These are phyloP conservation scores for Tolypocladium pustulatum DNA, from an alignment of 2,329 filamentous ascomycete genomes.

Conservation along the genomic window DNA sequence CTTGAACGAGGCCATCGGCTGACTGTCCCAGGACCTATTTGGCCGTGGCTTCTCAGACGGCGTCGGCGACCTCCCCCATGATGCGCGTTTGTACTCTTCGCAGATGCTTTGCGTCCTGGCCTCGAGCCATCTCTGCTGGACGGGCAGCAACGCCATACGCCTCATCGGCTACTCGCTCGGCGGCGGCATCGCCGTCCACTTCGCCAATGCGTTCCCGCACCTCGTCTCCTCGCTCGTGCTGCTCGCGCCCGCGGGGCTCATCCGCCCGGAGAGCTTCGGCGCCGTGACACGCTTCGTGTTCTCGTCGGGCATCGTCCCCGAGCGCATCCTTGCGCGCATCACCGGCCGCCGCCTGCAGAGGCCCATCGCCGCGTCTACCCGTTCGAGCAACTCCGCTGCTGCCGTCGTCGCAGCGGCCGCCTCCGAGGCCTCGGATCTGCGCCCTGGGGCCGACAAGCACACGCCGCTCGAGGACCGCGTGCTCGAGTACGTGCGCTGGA, in stretches of 20 bases:
- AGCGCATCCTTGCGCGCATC: constrained; percentile 35
- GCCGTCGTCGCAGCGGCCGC: constrained; percentile 21
- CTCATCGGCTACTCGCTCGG: constrained; percentile 76
- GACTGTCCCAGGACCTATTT: constrained; percentile 46
- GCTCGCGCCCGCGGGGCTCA: constrained; percentile 68
- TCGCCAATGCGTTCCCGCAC: constrained; percentile 61
- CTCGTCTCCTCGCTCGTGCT: constrained; percentile 62
- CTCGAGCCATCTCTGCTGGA: constrained; percentile 62
- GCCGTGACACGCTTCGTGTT: constrained; percentile 39
- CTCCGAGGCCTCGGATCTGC: constrained; percentile 26
- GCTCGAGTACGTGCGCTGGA: constrained; percentile 45
- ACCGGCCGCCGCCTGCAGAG: constrained; percentile 36
- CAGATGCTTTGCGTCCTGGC: constrained; percentile 62
- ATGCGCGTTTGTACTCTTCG: constrained; percentile 60
- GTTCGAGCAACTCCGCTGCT: constrained; percentile 15
- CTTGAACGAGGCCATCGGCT: not conserved
- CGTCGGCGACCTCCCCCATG: constrained; percentile 57
- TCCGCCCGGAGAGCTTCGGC: constrained; percentile 46
- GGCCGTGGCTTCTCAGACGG: constrained; percentile 58
- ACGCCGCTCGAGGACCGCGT: constrained; percentile 36
- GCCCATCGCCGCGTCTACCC: constrained; percentile 31
- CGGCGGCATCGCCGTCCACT: constrained; percentile 65
- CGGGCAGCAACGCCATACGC: constrained; percentile 44
- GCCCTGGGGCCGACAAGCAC: not conserved
- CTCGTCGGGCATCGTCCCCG: constrained; percentile 42